These are phyloP conservation scores for Lentinula novae-zelandiae DNA, from an alignment of 1,284 basidiomycete species.

Conservation along the genomic window DNA sequence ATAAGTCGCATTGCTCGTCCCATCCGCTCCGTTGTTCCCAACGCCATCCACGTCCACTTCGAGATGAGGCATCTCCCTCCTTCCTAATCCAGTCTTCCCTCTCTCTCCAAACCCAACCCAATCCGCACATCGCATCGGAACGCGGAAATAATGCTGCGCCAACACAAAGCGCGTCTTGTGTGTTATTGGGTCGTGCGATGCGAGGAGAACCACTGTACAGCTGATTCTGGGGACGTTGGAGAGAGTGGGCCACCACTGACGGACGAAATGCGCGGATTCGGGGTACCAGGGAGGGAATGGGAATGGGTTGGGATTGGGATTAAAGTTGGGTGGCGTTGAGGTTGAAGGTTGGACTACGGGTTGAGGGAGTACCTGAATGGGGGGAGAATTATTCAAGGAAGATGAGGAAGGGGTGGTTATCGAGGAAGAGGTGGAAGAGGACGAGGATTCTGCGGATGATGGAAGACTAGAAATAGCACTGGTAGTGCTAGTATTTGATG, in stretches of 20 bases:
- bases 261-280: conserved; percentile 69
- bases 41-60: neutral
- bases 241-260: conserved; percentile 74
- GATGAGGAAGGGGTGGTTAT: neutral
- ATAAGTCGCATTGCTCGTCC: conserved; percentile 1
- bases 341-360: neutral
- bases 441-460: neutral
- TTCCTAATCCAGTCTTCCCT: conserved; percentile 16
- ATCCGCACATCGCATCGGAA: conserved; percentile 39
- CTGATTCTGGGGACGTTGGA: conserved; percentile 50
- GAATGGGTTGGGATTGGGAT: conserved; percentile 42
- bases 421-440: neutral
- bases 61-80: conserved; percentile 13
- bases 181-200: conserved; percentile 52
- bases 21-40: neutral
- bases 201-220: conserved; percentile 67
- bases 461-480: neutral
- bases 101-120: conserved; percentile 12
- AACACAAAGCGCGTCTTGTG: conserved; percentile 62
- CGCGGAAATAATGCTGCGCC: conserved; percentile 71
- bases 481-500: neutral
- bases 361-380: neutral
- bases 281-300: conserved; percentile 62
- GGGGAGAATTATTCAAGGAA: neutral
- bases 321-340: neutral